A percentile compares a stretch with the other conserved stretches of the same genome.
Conservation (phyloP, 805 yeast species). For the Starmera pachycereana region DNA sequence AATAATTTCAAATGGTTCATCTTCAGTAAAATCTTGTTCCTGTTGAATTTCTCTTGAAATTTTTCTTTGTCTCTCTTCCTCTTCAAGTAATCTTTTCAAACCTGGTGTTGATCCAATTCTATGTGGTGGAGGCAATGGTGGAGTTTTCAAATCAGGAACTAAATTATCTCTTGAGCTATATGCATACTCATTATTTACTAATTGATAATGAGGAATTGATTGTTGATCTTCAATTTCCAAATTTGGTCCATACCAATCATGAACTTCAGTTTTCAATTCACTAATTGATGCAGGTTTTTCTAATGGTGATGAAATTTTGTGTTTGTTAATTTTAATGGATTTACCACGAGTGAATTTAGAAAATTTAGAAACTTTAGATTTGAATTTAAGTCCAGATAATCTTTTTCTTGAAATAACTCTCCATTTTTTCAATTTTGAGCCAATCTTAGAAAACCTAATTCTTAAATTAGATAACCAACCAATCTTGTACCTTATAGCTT, state of each 20-base stretch:
- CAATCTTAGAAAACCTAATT: conserved; percentile 16
- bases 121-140: conserved; percentile 17
- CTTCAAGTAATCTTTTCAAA: conserved; percentile 4
- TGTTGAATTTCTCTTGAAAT: background rate
- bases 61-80: background rate
- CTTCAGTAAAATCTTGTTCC: background rate
- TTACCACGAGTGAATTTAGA: conserved; percentile 2
- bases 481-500: conserved; percentile 27
- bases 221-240: conserved; percentile 1
- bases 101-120: conserved; percentile 11
- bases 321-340: conserved; percentile 1
- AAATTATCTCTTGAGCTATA: background rate
- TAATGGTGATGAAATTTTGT: conserved; percentile 2
- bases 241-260: conserved; percentile 8
- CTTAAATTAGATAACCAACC: conserved; percentile 25
- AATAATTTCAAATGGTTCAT: background rate
- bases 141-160: conserved; percentile 1
- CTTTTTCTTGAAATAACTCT: conserved; percentile 18
- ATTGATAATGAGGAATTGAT: conserved; percentile 4
- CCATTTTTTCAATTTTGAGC: conserved; percentile 17
- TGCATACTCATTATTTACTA: background rate
- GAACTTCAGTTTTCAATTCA: conserved; percentile 18
- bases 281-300: conserved; percentile 12
- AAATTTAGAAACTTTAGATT: too few relatives aligned
- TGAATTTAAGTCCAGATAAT: conserved; percentile 6